Evolutionary conservation across 2,329 filamentous ascomycete species (phyloP), one percentile per base, ranked within the genome.

Genomic region (Fusarium coffeatum): DNA sequence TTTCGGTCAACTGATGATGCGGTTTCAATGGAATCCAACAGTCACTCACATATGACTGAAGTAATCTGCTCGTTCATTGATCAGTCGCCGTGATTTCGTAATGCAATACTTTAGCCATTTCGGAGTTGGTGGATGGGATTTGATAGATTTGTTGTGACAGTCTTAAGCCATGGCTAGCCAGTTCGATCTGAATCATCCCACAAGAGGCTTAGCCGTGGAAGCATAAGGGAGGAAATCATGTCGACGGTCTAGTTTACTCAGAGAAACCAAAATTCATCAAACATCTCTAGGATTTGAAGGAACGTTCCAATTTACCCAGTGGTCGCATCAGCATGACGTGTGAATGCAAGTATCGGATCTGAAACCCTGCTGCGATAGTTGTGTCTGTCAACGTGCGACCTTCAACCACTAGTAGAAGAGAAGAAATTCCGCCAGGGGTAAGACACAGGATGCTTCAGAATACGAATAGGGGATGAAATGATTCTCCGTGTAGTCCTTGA

Each of bases 131-230:
- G 18, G 10, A 37, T 4, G 34, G 34, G 6, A n/a, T 37, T 6
- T 6, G 34, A n/a, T 37, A n/a, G 34, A 37, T 37, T 37, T 6
- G 11, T 7, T 37, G 5, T n/a, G 18, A 37, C 9, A 37, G 10
- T n/a, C 5, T n/a, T 6, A 7, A 37, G 10, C 11, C 10, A 11
- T 37, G 18, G 6, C 9, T 8, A 37, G 18, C 18, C 34, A 37
- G 18, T 11, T 37, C 10, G 9, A 37, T 37, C 18, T 12, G 10
- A n/a, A 37, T n/a, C 18, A 12, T 3, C 5, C 1, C 7, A n/a
- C 1, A n/a, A 37, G 34, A n/a, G 12, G 5, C 3, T 6, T 37
- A 0, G 10, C 18, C 0, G 18, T 12, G 3, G 18, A 12, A 37
- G 18, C 5, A n/a, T n/a, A 7, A 3, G 34, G 7, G 34, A 37